Conservation (phyloP, 2,329 filamentous ascomycete species). For the Fusarium sp. region DNA sequence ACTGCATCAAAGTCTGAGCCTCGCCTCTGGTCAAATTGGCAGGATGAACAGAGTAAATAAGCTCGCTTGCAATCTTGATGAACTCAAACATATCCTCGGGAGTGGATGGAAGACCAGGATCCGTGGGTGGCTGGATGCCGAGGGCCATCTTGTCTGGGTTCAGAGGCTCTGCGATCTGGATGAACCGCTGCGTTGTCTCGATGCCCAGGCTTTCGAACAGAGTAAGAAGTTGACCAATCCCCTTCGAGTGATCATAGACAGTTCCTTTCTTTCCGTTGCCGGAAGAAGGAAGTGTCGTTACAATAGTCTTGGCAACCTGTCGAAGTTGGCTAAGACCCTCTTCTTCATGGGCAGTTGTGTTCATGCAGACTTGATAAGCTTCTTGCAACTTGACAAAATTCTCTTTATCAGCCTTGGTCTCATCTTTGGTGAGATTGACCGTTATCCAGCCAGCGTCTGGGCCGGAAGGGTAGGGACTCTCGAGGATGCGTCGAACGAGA, state of each 20-base stretch:
- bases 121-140: background rate
- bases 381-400: conserved; percentile 74
- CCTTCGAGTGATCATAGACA: background rate
- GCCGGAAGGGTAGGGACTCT: conserved; percentile 69
- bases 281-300: background rate
- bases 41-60: conserved; percentile 18
- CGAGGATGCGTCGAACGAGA: background rate
- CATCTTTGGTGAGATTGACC: conserved; percentile 38
- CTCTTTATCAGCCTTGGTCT: conserved; percentile 58
- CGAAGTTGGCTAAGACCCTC: conserved; percentile 65
- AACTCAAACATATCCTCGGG: background rate
- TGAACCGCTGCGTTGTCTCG: conserved; percentile 3
- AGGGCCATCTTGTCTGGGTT: conserved; percentile 1
- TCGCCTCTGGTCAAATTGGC: conserved; percentile 6
- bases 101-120: background rate
- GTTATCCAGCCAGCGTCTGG: conserved; percentile 22
- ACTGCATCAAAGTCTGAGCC: background rate
- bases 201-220: conserved; percentile 14
- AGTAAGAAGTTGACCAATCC: background rate
- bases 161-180: background rate
- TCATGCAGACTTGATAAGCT: conserved; percentile 72
- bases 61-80: background rate
- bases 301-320: conserved; percentile 56
- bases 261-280: background rate
- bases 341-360: conserved; percentile 65